These are phyloP conservation scores for Penicillium daleae DNA, from an alignment of 495 filamentous ascomycete species.

Conservation along the genomic window DNA sequence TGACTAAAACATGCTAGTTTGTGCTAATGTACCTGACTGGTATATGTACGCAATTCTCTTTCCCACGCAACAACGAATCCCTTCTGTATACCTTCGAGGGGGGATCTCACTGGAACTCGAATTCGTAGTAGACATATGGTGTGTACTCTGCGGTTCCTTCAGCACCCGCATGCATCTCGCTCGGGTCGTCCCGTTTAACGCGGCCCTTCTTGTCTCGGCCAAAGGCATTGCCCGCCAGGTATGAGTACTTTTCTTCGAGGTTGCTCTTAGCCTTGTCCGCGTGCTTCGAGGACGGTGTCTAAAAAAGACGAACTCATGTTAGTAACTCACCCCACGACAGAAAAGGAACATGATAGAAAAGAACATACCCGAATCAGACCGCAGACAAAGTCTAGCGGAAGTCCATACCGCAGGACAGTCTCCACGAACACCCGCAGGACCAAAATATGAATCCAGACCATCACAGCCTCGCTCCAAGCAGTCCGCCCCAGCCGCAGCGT, in stretches of 20 bases:
- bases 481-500: slow-evolving; percentile 83
- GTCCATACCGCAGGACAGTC: slow-evolving; percentile 89
- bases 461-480: slow-evolving; percentile 90
- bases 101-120: slow-evolving; percentile 64
- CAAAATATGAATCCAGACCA: slow-evolving; percentile 92
- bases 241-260: slow-evolving; percentile 86
- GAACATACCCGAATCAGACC: slow-evolving; percentile 77
- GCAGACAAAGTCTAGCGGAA: slow-evolving; percentile 86
- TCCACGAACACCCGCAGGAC: slow-evolving; percentile 94
- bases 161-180: slow-evolving; percentile 77
- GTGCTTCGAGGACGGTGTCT: slow-evolving; percentile 78
- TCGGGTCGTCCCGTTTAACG: slow-evolving; percentile 84
- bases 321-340: not conserved
- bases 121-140: slow-evolving; percentile 96
- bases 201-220: slow-evolving; percentile 91
- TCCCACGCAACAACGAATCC: not conserved
- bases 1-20: slow-evolving; percentile 24
- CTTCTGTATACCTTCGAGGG: not conserved
- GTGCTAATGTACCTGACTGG: slow-evolving; percentile 34
- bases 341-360: slow-evolving; percentile 1
- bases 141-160: slow-evolving; percentile 82
- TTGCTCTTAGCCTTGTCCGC: slow-evolving; percentile 78
- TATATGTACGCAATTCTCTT: slow-evolving; percentile 35
- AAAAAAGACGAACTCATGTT: slow-evolving; percentile 1
- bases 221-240: slow-evolving; percentile 94